A percentile compares a stretch with the other conserved stretches of the same genome.
phyloP scores from a whole-genome alignment of 1,139 yeast species.

The Candida pseudocylindracea region DNA sequence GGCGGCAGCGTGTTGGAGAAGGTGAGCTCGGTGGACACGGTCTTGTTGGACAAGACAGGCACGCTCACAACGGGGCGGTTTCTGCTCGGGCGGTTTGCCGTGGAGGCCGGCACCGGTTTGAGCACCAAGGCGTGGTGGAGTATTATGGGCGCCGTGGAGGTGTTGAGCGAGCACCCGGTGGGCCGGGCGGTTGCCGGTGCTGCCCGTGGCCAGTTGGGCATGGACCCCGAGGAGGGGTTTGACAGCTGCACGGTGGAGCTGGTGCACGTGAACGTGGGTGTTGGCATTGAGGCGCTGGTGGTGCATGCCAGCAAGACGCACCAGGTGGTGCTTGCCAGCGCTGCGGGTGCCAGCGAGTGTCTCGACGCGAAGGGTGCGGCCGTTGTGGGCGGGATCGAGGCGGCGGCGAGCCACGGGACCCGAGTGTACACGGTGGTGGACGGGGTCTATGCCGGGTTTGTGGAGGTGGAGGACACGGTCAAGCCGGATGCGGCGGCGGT shows the following conservation, averaged over 20 bases:
- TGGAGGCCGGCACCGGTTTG: not conserved
- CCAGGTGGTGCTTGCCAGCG: conserved; percentile 2
- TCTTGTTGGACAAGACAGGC: conserved; percentile 1
- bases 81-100: not conserved
- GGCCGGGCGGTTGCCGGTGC: conserved; percentile 40
- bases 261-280: conserved; percentile 25
- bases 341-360: conserved; percentile 1
- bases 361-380: not conserved
- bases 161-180: conserved; percentile 70
- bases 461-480: conserved; percentile 49
- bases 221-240: conserved; percentile 12
- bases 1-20: conserved; percentile 82
- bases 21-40: conserved; percentile 37
- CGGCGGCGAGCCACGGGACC: conserved; percentile 9
- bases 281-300: conserved; percentile 38
- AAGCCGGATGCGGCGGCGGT: conserved; percentile 45
- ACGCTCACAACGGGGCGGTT: no score
- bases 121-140: conserved; percentile 22
- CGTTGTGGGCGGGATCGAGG: conserved; percentile 1
- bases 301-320: conserved; percentile 4
- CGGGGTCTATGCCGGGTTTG: conserved; percentile 32
- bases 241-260: conserved; percentile 7
- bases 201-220: conserved; percentile 8
- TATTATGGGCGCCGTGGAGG: conserved; percentile 40
- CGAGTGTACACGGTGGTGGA: conserved; percentile 26